Evolutionary conservation across 176 grass and related monocot genomes (phyloP).

Genomic region (Chrysopogon serrulatus): DNA sequence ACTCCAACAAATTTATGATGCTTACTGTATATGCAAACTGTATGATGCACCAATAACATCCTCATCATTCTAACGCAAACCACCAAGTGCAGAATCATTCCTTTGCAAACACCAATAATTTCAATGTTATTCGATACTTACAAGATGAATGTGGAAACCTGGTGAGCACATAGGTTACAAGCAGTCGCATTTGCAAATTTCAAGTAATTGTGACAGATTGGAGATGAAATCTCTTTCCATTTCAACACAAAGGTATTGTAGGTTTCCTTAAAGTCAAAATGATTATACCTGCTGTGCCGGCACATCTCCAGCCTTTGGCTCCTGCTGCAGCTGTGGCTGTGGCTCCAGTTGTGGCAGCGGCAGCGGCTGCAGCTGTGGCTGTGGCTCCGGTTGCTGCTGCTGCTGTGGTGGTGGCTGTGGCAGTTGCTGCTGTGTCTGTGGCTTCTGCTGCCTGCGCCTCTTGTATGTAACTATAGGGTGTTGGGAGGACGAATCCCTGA

Average conservation of each 20-base stretch:
- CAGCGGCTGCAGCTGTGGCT: background rate
- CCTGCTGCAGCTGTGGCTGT: background rate
- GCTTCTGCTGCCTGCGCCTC: slow-evolving; percentile 26
- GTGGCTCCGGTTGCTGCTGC: background rate
- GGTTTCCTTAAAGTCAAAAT: slow-evolving; percentile 1
- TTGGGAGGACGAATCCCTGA: slow-evolving; percentile 32
- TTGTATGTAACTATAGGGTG: slow-evolving; percentile 48
- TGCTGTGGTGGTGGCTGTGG: background rate
- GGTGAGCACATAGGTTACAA: slow-evolving; percentile 6
- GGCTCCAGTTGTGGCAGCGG: background rate
- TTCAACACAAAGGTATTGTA: background rate
- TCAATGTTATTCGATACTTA: background rate
- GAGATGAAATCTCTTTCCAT: slow-evolving; percentile 5
- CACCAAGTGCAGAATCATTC: background rate
- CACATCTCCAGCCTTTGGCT: slow-evolving; percentile 6
- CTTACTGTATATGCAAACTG: background rate
- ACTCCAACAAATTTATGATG: slow-evolving; percentile 10
- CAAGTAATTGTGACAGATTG: slow-evolving; percentile 13
- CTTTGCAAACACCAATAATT: slow-evolving; percentile 7
- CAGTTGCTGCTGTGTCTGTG: background rate
- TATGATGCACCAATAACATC: slow-evolving; percentile 12
- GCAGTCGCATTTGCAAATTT: background rate
- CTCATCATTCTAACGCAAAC: background rate
- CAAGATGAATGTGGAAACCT: background rate
- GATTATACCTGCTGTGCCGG: slow-evolving; percentile 26